Evolutionary conservation across 116 monocot species (phyloP).

Genomic region (Zostera marina): DNA sequence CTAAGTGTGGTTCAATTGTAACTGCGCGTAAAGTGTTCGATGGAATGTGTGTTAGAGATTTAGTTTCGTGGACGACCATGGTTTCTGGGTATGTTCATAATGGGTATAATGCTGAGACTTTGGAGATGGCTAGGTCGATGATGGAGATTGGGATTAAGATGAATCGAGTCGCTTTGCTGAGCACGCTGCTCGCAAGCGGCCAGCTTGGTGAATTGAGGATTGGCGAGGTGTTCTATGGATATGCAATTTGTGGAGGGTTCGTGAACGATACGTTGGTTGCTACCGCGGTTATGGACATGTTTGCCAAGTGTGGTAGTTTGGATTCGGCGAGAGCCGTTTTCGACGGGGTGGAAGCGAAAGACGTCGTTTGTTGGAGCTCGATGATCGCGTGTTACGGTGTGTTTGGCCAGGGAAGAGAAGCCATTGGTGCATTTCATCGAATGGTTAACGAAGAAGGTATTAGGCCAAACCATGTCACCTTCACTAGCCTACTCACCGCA

Average conservation of each 20-base stretch:
- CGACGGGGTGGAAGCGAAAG: slow-evolving; percentile 17
- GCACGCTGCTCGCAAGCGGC: slow-evolving; percentile 24
- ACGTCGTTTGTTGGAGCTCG: slow-evolving; percentile 55
- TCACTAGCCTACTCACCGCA: slow-evolving; percentile 45
- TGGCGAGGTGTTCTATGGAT: slow-evolving; percentile 28
- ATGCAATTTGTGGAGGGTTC: slow-evolving; percentile 16
- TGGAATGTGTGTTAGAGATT: slow-evolving; percentile 19
- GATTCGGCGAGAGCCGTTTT: slow-evolving; percentile 32
- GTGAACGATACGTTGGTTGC: slow-evolving; percentile 19
- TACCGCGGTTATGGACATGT: slow-evolving; percentile 50
- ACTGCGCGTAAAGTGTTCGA: slow-evolving; percentile 43
- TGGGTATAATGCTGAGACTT: slow-evolving; percentile 14
- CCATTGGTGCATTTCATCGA: slow-evolving; percentile 13
- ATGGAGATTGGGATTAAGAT: slow-evolving; percentile 11
- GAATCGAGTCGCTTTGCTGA: slow-evolving; percentile 28
- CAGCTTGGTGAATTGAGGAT: slow-evolving; percentile 27
- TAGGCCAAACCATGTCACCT: slow-evolving; percentile 38
- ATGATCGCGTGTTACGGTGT: slow-evolving; percentile 54
- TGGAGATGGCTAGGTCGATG: slow-evolving; percentile 34
- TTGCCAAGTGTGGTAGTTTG: slow-evolving; percentile 42
- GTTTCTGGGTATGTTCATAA: slow-evolving; percentile 48
- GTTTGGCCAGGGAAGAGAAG: slow-evolving; percentile 29
- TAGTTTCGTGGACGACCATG: slow-evolving; percentile 53
- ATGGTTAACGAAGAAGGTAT: slow-evolving; percentile 30
- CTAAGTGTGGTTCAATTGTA: slow-evolving; percentile 29